Percentiles rank a stretch among this genome's conserved stretches.
Evolutionary conservation across 768 basidiomycete species (phyloP).

Genomic region (Tephrocybe rancida): DNA sequence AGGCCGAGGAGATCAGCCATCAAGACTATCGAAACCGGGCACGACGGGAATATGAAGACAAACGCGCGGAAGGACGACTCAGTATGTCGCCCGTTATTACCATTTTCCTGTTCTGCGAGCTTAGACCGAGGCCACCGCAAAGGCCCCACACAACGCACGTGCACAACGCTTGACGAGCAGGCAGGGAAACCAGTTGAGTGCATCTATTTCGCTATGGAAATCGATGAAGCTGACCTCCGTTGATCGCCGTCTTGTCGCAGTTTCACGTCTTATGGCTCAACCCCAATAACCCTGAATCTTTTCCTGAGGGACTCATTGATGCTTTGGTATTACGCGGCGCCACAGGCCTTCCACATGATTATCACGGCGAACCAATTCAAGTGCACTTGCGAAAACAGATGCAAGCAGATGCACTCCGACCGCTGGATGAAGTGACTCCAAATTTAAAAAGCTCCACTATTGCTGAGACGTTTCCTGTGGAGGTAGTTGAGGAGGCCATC

Average conservation of each 20-base stretch:
- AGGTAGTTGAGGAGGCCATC: slow-evolving; percentile 65
- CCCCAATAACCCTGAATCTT: slow-evolving; percentile 60
- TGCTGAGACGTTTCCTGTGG: slow-evolving; percentile 44
- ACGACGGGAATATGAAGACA: slow-evolving; percentile 73
- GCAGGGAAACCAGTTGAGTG: slow-evolving; percentile 53
- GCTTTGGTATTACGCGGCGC: slow-evolving; percentile 46
- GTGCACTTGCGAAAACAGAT: slow-evolving; percentile 73
- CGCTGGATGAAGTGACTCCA: slow-evolving; percentile 44
- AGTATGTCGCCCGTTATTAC: slow-evolving; percentile 27
- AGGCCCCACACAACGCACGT: slow-evolving; percentile 74
- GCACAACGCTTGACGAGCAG: slow-evolving; percentile 73
- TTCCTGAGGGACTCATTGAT: slow-evolving; percentile 68
- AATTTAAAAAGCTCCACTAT: slow-evolving; percentile 23
- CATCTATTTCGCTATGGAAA: slow-evolving; percentile 3
- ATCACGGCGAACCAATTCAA: slow-evolving; percentile 36
- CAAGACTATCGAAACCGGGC: slow-evolving; percentile 71
- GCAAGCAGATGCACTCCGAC: slow-evolving; percentile 70
- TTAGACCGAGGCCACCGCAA: slow-evolving; percentile 1
- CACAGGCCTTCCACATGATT: slow-evolving; percentile 21
- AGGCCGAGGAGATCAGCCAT: slow-evolving; percentile 59
- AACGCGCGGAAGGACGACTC: slow-evolving; percentile 72
- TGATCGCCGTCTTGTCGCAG: slow-evolving; percentile 36
- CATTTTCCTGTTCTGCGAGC: background rate
- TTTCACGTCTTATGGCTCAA: slow-evolving; percentile 85
- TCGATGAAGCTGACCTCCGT: background rate